Evolutionary conservation across 139 green algal genomes (phyloP), one percentile per base, ranked within the genome.

Genomic region (Microglena sp.): DNA sequence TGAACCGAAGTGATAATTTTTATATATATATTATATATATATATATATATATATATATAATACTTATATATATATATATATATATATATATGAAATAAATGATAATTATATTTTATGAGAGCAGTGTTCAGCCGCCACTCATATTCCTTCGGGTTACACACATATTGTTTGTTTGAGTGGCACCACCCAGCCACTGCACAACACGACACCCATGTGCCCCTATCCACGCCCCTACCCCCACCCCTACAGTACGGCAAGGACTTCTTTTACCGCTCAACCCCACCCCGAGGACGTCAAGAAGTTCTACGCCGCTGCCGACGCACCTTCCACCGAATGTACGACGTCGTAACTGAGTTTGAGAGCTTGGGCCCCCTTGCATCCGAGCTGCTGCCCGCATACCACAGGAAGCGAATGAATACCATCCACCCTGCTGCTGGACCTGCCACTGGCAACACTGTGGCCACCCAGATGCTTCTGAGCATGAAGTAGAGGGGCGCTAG

Each of bases 241-340:
- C 11, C 27, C 11, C 15, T 50, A 46, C 73, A 80, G 74, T 77
- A 78, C 44, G 71, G 74, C 68, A 81, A 80, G 71, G 78, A 81
- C 68, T 73, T 75, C 65, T 85, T 82, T 71, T 81, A 85, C 71
- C 77, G 78, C 35, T 64, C n/a, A n/a, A n/a, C n/a, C 78, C 0
- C 78, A 84, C 68, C 73, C 78, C 1, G 78, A 81, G 45, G 78
- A 84, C 64, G 55, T 84, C 33, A 70, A 73, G 61, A 79, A 76
- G 66, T 81, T 84, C 56, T 84, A 84, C 34, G 24, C n/a, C 5
- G 73, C 78, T 32, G 74, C 76, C 11, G 73, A 84, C 7, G 73
- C 71, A n/a, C n/a, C 33, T 80, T 80, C 68, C 73, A 80, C 60
- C 45, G 61, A 22, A 71, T 71, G 26, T 80, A 73, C 46, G 73